Percentiles rank a stretch among this genome's conserved stretches.
Conservation (phyloP, 2,329 filamentous ascomycete species). For the Fusarium metavorans region DNA sequence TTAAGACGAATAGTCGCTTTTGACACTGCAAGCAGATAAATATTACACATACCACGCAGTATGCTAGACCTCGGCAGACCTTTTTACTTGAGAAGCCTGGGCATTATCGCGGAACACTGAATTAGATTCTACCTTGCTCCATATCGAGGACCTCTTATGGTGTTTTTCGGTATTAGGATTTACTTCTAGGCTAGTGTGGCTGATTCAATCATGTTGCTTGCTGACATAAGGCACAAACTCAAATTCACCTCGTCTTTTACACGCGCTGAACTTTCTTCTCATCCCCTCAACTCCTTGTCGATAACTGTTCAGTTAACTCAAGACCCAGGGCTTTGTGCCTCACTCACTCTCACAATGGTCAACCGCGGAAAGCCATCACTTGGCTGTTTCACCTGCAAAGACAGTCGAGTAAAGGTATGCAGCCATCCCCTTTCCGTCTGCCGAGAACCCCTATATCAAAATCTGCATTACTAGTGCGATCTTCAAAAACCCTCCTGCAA, state of each 20-base stretch:
- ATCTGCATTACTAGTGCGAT: neutral
- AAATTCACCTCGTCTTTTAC: neutral
- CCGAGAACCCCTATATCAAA: neutral
- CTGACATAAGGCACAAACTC: too few relatives aligned
- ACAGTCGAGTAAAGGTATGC: neutral
- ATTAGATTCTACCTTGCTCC: neutral
- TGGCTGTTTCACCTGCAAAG: neutral
- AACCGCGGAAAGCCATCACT: neutral
- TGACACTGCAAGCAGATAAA: too few relatives aligned
- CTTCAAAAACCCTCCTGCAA: neutral
- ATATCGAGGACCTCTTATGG: neutral
- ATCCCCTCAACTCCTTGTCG: neutral
- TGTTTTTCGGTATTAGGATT: too few relatives aligned
- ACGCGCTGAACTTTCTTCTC: neutral
- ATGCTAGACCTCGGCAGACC: neutral
- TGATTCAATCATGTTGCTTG: too few relatives aligned
- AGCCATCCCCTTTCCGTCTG: neutral
- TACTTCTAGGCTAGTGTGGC: too few relatives aligned
- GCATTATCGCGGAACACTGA: neutral
- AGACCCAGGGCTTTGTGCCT: neutral
- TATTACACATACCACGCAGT: too few relatives aligned
- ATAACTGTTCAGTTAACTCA: neutral
- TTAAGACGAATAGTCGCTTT: too few relatives aligned
- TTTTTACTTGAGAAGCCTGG: neutral
- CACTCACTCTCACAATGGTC: neutral